Evolutionary conservation across 2,329 filamentous ascomycete species (phyloP), one percentile per base, ranked within the genome.

Genomic region (Fusarium mexicanum): DNA sequence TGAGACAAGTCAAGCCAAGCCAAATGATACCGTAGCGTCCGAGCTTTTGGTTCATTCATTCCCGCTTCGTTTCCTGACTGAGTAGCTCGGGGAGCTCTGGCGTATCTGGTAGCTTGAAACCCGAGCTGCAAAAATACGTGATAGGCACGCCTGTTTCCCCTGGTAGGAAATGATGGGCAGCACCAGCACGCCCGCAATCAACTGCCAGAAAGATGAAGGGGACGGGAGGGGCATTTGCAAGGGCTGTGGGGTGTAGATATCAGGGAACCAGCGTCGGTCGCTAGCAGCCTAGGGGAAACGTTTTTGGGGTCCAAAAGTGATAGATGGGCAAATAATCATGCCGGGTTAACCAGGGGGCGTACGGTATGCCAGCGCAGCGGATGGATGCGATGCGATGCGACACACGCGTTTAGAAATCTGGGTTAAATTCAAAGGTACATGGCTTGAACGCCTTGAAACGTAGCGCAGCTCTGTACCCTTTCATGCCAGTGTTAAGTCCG

Each of bases 181-280:
- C 47, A 64, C 59, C 43, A 38, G 65, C 65, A 51, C 59, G 59
- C 62, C 64, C 47, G 54, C 61, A 61, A 51, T 61, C 51, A 53
- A 60, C 69, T 73, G 65, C 70, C 65, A 73, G 65, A 71, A 61
- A 50, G 41, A 57, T 67, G 60, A 73, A 71, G 70, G 66, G 71
- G 71, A 67, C 70, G 65, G 69, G 67, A 71, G 67, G 71, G 71
- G 65, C 55, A 67, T 51, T 43, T 7, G 20, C 51, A n/a, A 55
- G 41, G 69, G 64, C 35, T 60, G 70, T 58, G 71, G 70, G 60
- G 58, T 73, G 70, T n/a, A 9, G 16, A 22, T 44, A 46, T n/a
- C 35, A 48, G 26, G 26, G 41, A 38, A 22, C 48, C 48, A 51
- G 31, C 18, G n/a, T 37, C 50, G 6, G 50, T 22, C n/a, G 20